Evolutionary conservation across 331 rosid genomes (phyloP).

Genomic region (Stylosanthes scabra): DNA sequence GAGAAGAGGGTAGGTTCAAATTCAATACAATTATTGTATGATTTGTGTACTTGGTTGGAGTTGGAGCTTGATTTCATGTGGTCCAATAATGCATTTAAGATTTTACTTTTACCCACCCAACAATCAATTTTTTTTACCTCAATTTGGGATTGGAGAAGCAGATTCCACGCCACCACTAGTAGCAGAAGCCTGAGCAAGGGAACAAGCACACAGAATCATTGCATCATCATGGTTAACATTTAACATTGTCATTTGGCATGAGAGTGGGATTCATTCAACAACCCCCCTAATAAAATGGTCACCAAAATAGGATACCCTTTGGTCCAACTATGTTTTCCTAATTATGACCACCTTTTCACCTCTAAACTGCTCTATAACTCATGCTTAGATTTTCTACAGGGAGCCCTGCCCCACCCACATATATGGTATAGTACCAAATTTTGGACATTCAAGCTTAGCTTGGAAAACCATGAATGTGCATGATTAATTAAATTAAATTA

Average conservation of each 20-base stretch:
- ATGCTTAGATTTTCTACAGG: background rate
- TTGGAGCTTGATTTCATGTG: slow-evolving; percentile 8
- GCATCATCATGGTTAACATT: slow-evolving; percentile 26
- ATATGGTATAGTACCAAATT: too few species aligned
- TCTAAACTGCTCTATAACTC: background rate
- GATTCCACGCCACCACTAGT: background rate
- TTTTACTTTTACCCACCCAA: slow-evolving; percentile 11
- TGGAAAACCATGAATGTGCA: background rate
- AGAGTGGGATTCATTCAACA: background rate
- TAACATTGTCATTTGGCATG: background rate
- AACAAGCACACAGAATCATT: slow-evolving; percentile 15
- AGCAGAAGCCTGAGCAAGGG: background rate
- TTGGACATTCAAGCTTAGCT: background rate
- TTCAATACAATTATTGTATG: background rate
- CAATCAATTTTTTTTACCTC: slow-evolving; percentile 23
- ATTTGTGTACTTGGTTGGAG: background rate
- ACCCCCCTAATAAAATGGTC: slow-evolving; percentile 23
- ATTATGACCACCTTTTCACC: slow-evolving; percentile 48
- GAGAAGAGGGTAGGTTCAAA: too few species aligned
- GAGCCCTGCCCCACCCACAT: background rate
- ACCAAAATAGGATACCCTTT: slow-evolving; percentile 22
- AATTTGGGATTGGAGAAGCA: slow-evolving; percentile 6
- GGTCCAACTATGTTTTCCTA: slow-evolving; percentile 35
- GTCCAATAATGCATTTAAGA: slow-evolving; percentile 24
- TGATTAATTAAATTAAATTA: background rate